phyloP scores from a whole-genome alignment of 108 stramenopile genomes.

The Cyclotella sp. region DNA sequence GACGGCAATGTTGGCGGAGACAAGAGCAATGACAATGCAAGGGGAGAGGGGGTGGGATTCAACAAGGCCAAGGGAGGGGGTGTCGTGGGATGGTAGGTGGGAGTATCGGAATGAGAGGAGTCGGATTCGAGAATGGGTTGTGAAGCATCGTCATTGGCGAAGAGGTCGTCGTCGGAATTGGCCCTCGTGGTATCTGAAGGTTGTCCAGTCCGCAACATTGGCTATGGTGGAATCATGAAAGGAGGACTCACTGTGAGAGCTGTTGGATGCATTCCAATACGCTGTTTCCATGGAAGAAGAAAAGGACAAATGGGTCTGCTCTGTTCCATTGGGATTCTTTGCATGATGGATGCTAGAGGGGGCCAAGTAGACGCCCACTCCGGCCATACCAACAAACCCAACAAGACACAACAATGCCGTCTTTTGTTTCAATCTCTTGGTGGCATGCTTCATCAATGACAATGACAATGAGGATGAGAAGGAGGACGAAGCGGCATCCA shows the following conservation, averaged over 20 bases:
- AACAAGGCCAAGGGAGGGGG: background rate
- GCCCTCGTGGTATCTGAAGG: background rate
- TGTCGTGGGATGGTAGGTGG: conserved; percentile 1
- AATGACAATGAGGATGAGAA: background rate
- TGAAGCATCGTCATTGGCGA: background rate
- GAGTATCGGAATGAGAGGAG: background rate
- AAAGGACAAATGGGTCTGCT: too few relatives aligned
- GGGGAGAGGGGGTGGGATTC: background rate
- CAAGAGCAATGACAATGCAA: too few relatives aligned
- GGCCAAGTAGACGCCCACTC: too few relatives aligned
- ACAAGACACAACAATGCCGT: background rate
- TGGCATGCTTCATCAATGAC: background rate
- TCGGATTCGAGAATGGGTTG: background rate
- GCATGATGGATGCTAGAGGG: too few relatives aligned
- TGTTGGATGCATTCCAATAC: too few relatives aligned
- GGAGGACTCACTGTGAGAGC: too few relatives aligned
- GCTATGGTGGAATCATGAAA: too few relatives aligned
- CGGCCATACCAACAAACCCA: too few relatives aligned
- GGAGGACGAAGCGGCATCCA: background rate
- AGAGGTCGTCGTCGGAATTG: background rate
- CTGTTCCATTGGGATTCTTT: too few relatives aligned
- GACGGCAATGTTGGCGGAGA: background rate
- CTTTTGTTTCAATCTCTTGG: background rate
- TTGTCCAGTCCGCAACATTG: too few relatives aligned
- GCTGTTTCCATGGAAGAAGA: too few relatives aligned